Percentiles rank a stretch among this genome's conserved stretches.
These are phyloP conservation scores for Candida oleophila DNA, from an alignment of 805 yeast species.

Conservation along the genomic window DNA sequence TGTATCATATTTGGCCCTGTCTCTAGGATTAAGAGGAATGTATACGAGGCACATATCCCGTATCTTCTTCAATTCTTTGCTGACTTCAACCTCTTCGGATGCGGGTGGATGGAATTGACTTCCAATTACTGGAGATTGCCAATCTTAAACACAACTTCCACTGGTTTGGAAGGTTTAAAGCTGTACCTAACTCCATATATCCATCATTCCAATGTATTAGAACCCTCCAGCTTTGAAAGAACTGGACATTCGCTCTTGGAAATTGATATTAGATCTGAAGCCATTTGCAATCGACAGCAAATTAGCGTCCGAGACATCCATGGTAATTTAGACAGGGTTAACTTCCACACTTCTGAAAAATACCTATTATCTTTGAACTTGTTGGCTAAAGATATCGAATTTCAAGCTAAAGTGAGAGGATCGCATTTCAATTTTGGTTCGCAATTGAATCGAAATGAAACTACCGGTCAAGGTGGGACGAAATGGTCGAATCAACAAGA, in stretches of 20 bases:
- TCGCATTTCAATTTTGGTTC: constrained; percentile 5
- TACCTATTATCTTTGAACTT: constrained; percentile 49
- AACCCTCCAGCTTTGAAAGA: constrained; percentile 38
- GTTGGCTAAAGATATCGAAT: constrained; percentile 57
- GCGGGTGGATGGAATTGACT: constrained; percentile 65
- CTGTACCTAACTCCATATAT: constrained; percentile 17
- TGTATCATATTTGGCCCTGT: background rate
- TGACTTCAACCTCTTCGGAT: constrained; percentile 82
- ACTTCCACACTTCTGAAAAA: constrained; percentile 13
- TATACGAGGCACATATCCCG: constrained; percentile 80
- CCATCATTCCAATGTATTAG: constrained; percentile 29
- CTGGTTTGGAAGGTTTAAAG: constrained; percentile 10
- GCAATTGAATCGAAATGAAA: background rate
- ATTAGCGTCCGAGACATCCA: constrained; percentile 50
- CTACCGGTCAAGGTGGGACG: constrained; percentile 10
- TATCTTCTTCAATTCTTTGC: constrained; percentile 71
- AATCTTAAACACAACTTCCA: constrained; percentile 21
- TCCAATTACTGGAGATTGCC: constrained; percentile 59
- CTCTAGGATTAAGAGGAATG: background rate
- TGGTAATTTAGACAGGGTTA: constrained; percentile 14
- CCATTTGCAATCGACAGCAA: constrained; percentile 55
- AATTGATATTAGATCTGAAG: constrained; percentile 62
- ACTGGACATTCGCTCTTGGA: constrained; percentile 68
- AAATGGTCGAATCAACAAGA: constrained; percentile 31
- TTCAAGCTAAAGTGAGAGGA: constrained; percentile 46